Percentiles rank a stretch among this genome's conserved stretches.
These are phyloP conservation scores for Orbilia javanica DNA, from an alignment of 2,329 filamentous ascomycete species.

Conservation along the genomic window DNA sequence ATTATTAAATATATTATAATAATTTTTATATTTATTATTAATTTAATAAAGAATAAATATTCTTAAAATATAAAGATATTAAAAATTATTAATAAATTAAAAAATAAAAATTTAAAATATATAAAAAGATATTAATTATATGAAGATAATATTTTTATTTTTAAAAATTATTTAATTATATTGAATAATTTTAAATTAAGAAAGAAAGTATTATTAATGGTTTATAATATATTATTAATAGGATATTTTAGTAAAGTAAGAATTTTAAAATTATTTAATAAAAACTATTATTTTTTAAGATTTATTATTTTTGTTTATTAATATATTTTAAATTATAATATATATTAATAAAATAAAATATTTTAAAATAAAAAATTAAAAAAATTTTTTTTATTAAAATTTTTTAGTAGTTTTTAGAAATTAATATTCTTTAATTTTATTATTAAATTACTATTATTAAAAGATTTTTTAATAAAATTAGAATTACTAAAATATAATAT, in stretches of 20 bases:
- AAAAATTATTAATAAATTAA: no score
- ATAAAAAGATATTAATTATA: not conserved
- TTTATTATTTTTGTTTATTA: not conserved
- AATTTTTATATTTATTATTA: not conserved
- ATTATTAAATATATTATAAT: not conserved
- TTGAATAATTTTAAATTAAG: no score
- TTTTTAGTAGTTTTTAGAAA: not conserved
- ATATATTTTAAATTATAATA: not conserved
- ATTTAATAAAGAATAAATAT: no score
- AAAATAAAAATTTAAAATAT: not conserved
- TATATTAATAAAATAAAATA: not conserved
- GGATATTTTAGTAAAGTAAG: not conserved
- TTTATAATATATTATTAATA: not conserved
- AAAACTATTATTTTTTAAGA: constrained; percentile 20
- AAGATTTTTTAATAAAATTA: constrained; percentile 14
- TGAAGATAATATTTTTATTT: constrained; percentile 5
- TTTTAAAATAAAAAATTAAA: not conserved
- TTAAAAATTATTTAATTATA: not conserved
- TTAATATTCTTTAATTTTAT: not conserved
- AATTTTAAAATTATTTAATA: constrained; percentile 5
- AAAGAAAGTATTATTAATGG: not conserved
- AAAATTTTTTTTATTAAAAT: not conserved
- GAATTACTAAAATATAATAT: constrained; percentile 18
- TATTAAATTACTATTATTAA: constrained; percentile 1
- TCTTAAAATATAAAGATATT: not conserved